phyloP scores from a whole-genome alignment of 352 stramenopile species.

The Phytopythium vexans region DNA sequence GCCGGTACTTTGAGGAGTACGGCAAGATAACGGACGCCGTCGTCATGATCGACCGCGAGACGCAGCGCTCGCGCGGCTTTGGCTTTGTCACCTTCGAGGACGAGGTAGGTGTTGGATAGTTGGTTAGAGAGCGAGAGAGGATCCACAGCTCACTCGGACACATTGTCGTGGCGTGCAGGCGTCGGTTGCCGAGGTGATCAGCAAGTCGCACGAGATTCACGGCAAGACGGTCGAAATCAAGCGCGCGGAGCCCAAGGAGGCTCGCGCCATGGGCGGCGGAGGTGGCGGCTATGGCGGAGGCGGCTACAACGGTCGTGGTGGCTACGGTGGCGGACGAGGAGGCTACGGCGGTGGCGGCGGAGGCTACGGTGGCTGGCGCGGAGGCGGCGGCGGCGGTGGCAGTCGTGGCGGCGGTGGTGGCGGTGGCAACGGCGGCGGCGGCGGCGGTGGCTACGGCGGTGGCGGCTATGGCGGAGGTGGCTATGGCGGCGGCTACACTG shows the following conservation, averaged over 20 bases:
- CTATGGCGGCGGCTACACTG: constrained; percentile 27
- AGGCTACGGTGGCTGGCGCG: constrained; percentile 19
- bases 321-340: constrained; percentile 11
- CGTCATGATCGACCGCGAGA: constrained; percentile 93
- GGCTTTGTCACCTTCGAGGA: constrained; percentile 93
- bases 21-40: constrained; percentile 89
- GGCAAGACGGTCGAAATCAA: constrained; percentile 91
- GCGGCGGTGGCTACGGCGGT: constrained; percentile 26
- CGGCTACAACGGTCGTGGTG: constrained; percentile 17
- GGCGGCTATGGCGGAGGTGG: constrained; percentile 27
- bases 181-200: constrained; percentile 86
- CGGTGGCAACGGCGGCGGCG: constrained; percentile 16
- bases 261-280: constrained; percentile 30
- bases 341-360: constrained; percentile 14
- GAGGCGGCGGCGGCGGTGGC: constrained; percentile 19
- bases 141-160: too few relatives aligned
- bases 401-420: constrained; percentile 17
- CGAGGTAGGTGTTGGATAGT: constrained; percentile 36
- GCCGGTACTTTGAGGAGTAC: constrained; percentile 90
- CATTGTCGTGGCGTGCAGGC: constrained; percentile 23
- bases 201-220: constrained; percentile 87
- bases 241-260: constrained; percentile 79
- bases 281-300: constrained; percentile 23
- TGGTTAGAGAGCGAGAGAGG: background rate
- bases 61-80: constrained; percentile 88